These are phyloP conservation scores for Globisporangium yorkense DNA, from an alignment of 352 stramenopile species.

Conservation along the genomic window DNA sequence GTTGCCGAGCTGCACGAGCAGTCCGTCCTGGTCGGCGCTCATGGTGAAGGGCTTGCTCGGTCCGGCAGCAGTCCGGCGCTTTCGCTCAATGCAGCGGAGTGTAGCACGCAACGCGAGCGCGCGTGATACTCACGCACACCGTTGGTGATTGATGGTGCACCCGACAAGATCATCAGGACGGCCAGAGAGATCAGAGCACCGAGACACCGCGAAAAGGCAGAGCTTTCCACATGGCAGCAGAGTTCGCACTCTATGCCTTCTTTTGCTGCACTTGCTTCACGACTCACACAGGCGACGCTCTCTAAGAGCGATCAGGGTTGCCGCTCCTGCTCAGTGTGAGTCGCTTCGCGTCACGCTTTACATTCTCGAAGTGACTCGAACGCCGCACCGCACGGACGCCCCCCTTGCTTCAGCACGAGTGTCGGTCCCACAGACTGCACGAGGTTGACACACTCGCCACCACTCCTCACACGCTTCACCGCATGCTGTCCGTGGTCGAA, in stretches of 20 bases:
- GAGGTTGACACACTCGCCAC: too few relatives aligned
- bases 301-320: neutral
- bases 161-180: neutral
- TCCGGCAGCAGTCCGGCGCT: neutral
- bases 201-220: neutral
- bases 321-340: too few relatives aligned
- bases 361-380: too few relatives aligned
- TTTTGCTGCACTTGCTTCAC: too few relatives aligned
- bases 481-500: too few relatives aligned
- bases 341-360: too few relatives aligned
- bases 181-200: neutral
- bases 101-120: too few relatives aligned
- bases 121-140: too few relatives aligned
- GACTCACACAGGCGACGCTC: neutral
- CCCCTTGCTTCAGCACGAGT: too few relatives aligned
- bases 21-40: conserved; percentile 13
- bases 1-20: conserved; percentile 30
- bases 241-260: neutral
- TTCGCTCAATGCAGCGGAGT: neutral
- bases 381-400: too few relatives aligned
- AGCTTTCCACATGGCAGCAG: neutral
- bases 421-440: too few relatives aligned
- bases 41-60: neutral
- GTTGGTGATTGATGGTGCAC: neutral
- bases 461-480: too few relatives aligned